phyloP scores from a whole-genome alignment of 2,329 filamentous ascomycete genomes.

The Alternaria triticimaculans region DNA sequence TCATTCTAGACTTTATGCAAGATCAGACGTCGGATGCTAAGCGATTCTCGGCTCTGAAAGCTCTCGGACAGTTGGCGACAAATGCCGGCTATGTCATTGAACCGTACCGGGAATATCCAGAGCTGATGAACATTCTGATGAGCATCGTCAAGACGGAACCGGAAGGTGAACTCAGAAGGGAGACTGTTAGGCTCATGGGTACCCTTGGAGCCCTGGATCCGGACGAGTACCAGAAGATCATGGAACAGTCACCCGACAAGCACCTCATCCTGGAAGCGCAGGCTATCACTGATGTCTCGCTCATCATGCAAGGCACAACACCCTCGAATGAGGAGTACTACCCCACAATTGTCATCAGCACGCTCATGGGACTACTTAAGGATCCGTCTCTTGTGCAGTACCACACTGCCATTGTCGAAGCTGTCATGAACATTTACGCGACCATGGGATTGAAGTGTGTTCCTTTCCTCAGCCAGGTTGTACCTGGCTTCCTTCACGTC shows the following conservation, averaged over 20 bases:
- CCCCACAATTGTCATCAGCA: conserved; percentile 96
- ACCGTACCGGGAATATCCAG: conserved; percentile 93
- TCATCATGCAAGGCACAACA: conserved; percentile 97
- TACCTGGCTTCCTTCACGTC: conserved; percentile 90
- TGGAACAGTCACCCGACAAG: conserved; percentile 84
- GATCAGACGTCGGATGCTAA: conserved; percentile 91
- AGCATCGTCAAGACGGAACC: conserved; percentile 94
- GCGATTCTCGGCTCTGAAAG: conserved; percentile 87
- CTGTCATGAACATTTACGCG: conserved; percentile 98
- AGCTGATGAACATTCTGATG: conserved; percentile 89
- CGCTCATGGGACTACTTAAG: conserved; percentile 87
- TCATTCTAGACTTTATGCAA: conserved; percentile 92
- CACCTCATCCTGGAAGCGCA: conserved; percentile 73
- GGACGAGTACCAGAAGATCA: conserved; percentile 94
- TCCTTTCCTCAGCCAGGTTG: conserved; percentile 89
- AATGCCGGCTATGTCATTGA: conserved; percentile 98
- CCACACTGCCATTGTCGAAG: conserved; percentile 92
- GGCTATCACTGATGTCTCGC: conserved; percentile 84
- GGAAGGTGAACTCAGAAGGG: conserved; percentile 81
- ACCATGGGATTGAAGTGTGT: conserved; percentile 96
- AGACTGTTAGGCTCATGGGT: conserved; percentile 96
- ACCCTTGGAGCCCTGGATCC: conserved; percentile 94
- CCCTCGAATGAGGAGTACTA: conserved; percentile 99
- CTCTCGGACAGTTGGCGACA: conserved; percentile 88
- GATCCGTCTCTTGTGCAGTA: conserved; percentile 89